These are phyloP conservation scores for Marchantia polymorpha DNA, from an alignment of 225 moss, liverwort and hornwort species.

Conservation along the genomic window DNA sequence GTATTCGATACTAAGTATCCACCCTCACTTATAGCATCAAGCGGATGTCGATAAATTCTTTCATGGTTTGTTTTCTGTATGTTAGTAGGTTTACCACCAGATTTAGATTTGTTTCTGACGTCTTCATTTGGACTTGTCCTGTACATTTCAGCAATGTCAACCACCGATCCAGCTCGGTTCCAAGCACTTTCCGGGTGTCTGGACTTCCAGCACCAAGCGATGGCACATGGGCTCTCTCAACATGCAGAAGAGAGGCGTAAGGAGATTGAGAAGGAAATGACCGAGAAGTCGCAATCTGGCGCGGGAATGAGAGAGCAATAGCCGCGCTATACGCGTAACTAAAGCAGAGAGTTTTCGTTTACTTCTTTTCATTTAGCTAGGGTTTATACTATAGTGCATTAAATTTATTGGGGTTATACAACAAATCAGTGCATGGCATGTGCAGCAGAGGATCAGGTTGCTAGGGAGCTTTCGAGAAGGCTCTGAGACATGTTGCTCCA, in stretches of 20 bases:
- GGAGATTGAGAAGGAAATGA: constrained; percentile 83
- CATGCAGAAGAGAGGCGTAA: constrained; percentile 91
- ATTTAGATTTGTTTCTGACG: no score
- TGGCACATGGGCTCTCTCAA: constrained; percentile 83
- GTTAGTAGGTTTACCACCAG: no score
- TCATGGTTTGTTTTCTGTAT: no score
- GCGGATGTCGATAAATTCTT: no score
- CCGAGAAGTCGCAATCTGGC: constrained; percentile 52
- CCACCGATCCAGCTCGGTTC: constrained; percentile 75
- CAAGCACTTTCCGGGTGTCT: constrained; percentile 79
- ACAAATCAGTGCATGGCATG: constrained; percentile 38
- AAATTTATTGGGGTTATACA: constrained; percentile 53
- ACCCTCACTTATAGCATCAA: no score
- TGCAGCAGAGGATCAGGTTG: constrained; percentile 31
- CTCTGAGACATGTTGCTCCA: constrained; percentile 31
- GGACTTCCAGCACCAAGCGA: constrained; percentile 94
- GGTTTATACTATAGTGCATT: constrained; percentile 38
- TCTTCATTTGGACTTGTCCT: background rate
- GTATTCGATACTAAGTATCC: background rate
- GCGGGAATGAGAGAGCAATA: constrained; percentile 61
- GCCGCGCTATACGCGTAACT: constrained; percentile 14
- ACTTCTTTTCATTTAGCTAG: constrained; percentile 30
- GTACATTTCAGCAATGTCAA: constrained; percentile 63
- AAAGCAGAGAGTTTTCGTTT: constrained; percentile 20
- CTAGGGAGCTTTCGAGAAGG: constrained; percentile 23